A percentile compares a stretch with the other conserved stretches of the same genome.
Evolutionary conservation across 768 basidiomycete genomes (phyloP).

Genomic region (Rhodotorula taiwanensis): DNA sequence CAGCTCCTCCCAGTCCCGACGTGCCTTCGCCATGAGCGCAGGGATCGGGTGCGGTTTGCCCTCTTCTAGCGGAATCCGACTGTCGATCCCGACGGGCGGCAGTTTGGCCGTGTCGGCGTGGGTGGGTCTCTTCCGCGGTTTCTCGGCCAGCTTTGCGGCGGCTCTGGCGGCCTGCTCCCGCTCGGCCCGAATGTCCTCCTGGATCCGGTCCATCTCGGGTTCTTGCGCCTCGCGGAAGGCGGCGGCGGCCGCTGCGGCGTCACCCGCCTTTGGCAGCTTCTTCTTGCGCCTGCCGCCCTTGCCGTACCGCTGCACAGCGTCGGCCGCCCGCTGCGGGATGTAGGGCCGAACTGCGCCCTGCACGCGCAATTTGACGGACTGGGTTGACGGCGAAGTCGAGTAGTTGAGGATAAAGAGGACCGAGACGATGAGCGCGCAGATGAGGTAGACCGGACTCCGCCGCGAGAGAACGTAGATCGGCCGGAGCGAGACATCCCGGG

Average conservation of each 20-base stretch:
- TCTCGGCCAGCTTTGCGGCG: background rate
- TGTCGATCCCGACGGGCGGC: constrained; percentile 25
- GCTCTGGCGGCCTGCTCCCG: background rate
- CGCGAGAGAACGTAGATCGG: constrained; percentile 35
- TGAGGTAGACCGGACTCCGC: constrained; percentile 30
- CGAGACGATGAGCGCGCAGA: constrained; percentile 23
- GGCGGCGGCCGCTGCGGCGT: background rate
- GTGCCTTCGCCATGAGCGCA: constrained; percentile 43
- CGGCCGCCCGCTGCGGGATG: constrained; percentile 33
- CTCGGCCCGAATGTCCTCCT: background rate
- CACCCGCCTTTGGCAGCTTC: background rate
- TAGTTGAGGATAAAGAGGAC: constrained; percentile 29
- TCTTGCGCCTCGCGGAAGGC: background rate
- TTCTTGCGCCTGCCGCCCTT: no score
- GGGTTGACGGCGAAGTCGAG: constrained; percentile 21
- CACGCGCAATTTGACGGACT: constrained; percentile 21
- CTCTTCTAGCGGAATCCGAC: constrained; percentile 33
- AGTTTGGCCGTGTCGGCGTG: constrained; percentile 4
- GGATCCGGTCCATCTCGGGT: background rate
- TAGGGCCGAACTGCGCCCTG: constrained; percentile 32
- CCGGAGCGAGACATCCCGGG: constrained; percentile 24
- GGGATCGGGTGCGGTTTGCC: constrained; percentile 45
- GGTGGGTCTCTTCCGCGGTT: background rate
- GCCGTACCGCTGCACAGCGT: constrained; percentile 31
- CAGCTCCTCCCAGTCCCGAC: constrained; percentile 44